Percentiles rank a stretch among this genome's conserved stretches.
These are phyloP conservation scores for Coemansia javaensis DNA, from an alignment of 192 early-diverging fungal species.

Conservation along the genomic window DNA sequence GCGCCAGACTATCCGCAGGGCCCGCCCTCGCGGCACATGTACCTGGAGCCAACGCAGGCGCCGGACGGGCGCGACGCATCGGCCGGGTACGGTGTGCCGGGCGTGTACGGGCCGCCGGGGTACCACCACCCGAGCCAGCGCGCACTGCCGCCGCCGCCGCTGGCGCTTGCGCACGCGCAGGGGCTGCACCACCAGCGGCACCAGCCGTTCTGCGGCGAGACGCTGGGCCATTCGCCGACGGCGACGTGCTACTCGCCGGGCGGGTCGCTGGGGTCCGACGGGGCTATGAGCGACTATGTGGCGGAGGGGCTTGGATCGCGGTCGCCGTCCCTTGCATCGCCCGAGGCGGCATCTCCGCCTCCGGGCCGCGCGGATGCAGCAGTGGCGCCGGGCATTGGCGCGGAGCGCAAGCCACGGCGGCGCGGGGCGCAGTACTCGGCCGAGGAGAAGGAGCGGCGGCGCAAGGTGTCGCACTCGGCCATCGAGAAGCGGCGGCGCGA, in stretches of 20 bases:
- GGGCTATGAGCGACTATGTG: neutral
- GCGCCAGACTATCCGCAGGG: constrained; percentile 3
- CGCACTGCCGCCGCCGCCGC: too few relatives aligned
- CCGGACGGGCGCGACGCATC: neutral
- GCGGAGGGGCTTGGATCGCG: constrained; percentile 13
- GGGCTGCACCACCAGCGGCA: neutral
- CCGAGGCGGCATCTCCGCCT: constrained; percentile 26
- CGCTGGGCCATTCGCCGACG: constrained; percentile 2
- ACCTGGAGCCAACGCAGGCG: constrained; percentile 5
- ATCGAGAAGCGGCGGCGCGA: constrained; percentile 86
- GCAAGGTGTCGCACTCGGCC: constrained; percentile 82
- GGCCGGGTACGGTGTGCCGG: too few relatives aligned
- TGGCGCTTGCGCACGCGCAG: too few relatives aligned
- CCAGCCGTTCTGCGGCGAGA: neutral
- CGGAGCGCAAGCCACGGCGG: constrained; percentile 10
- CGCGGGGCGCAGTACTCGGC: constrained; percentile 37
- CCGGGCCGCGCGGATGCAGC: constrained; percentile 9
- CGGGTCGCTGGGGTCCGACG: constrained; percentile 7
- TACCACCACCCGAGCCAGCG: constrained; percentile 4
- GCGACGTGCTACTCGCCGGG: constrained; percentile 23
- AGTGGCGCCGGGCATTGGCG: too few relatives aligned
- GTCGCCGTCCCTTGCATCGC: constrained; percentile 21
- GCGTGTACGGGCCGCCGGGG: too few relatives aligned
- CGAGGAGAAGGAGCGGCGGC: constrained; percentile 61
- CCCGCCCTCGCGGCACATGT: constrained; percentile 10